A percentile compares a stretch with the other conserved stretches of the same genome.
These are phyloP conservation scores for Sporothrix dimorphospora DNA, from an alignment of 2,329 filamentous ascomycete species.

Conservation along the genomic window DNA sequence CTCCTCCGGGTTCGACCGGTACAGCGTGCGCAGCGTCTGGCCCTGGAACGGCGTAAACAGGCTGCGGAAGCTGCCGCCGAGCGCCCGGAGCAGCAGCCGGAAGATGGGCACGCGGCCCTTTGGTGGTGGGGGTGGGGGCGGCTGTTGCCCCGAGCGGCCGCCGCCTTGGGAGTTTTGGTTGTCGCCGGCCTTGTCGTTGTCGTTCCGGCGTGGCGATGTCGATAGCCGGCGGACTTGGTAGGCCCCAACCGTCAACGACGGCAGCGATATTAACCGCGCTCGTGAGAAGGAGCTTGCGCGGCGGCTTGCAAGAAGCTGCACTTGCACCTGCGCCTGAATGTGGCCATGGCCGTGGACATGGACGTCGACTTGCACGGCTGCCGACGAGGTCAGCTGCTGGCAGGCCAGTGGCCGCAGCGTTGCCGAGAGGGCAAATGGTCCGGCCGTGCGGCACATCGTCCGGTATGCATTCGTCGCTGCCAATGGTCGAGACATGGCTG, in stretches of 20 bases:
- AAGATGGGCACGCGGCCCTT: constrained; percentile 33
- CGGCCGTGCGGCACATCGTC: neutral
- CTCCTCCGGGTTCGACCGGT: constrained; percentile 49
- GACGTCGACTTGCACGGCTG: neutral
- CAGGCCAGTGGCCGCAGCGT: neutral
- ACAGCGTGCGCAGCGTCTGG: constrained; percentile 45
- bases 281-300: neutral
- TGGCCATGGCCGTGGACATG: neutral
- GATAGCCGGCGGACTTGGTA: constrained; percentile 8
- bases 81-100: constrained; percentile 40
- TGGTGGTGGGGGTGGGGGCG: constrained; percentile 16
- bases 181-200: neutral
- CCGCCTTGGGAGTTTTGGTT: neutral
- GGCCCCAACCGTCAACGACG: neutral
- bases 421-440: neutral
- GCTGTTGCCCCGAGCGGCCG: neutral
- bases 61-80: constrained; percentile 41
- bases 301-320: neutral
- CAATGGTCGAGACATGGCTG: constrained; percentile 14
- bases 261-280: neutral
- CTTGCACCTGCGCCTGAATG: neutral
- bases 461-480: neutral
- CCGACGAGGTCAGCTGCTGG: neutral
- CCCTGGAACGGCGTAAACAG: constrained; percentile 46
- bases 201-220: constrained; percentile 15